Evolutionary conservation across 2,329 filamentous ascomycete species (phyloP).

Genomic region (Botrytis elliptica): DNA sequence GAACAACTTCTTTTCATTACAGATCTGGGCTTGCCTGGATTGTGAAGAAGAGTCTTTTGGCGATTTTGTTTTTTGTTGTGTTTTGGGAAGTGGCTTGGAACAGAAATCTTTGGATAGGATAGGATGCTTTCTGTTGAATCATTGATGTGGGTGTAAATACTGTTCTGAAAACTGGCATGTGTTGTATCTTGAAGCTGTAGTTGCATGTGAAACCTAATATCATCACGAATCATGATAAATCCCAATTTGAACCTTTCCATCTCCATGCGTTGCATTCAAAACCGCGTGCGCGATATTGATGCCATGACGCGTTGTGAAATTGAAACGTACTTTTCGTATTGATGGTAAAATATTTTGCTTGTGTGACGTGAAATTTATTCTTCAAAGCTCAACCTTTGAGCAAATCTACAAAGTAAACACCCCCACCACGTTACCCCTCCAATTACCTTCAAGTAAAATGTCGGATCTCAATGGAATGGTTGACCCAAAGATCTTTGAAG

Average conservation of each 20-base stretch:
- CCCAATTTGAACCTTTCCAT: neutral
- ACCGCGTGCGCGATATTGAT: neutral
- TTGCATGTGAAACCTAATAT: no score
- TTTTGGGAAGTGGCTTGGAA: neutral
- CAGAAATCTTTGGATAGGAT: no score
- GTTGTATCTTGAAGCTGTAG: no score
- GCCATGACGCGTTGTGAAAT: neutral
- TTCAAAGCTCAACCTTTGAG: neutral
- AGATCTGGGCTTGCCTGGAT: conserved; percentile 49
- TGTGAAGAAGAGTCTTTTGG: conserved; percentile 53
- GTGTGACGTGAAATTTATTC: neutral
- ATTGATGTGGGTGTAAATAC: no score
- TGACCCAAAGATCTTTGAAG: conserved; percentile 78
- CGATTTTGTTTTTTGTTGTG: neutral
- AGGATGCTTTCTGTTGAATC: no score
- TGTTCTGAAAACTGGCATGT: no score
- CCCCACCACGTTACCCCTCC: conserved; percentile 13
- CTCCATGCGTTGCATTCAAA: neutral
- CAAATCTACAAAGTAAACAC: neutral
- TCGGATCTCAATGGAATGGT: conserved; percentile 33
- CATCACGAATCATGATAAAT: neutral
- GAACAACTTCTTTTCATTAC: conserved; percentile 59
- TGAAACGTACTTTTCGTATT: neutral
- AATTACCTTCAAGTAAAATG: conserved; percentile 23
- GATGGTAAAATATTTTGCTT: neutral